These are phyloP conservation scores for Monilinia aucupariae DNA, from an alignment of 2,329 filamentous ascomycete species.

Conservation along the genomic window DNA sequence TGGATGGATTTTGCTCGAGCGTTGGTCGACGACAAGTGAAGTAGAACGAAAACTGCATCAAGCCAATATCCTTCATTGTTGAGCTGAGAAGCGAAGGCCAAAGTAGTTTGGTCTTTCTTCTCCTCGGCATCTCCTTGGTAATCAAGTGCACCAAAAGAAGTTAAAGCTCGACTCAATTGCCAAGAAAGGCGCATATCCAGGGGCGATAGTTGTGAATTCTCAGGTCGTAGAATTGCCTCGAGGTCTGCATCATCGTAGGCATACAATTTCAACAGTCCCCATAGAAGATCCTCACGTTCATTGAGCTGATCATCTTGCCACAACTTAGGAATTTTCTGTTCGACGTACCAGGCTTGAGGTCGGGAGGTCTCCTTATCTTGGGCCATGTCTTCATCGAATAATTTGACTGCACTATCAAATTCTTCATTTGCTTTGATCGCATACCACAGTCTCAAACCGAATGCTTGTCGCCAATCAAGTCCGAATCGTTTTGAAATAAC, in stretches of 20 bases:
- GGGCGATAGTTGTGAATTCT: constrained; percentile 69
- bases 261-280: constrained; percentile 80
- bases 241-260: constrained; percentile 56
- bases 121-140: constrained; percentile 49
- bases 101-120: constrained; percentile 61
- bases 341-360: constrained; percentile 67
- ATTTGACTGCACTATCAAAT: constrained; percentile 65
- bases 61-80: constrained; percentile 61
- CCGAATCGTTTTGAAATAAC: constrained; percentile 77
- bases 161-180: constrained; percentile 71
- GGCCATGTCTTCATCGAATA: constrained; percentile 68
- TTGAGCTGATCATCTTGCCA: constrained; percentile 57
- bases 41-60: constrained; percentile 68
- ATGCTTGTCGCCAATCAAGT: constrained; percentile 88
- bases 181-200: constrained; percentile 74
- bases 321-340: constrained; percentile 51
- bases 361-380: constrained; percentile 62
- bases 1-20: constrained; percentile 64
- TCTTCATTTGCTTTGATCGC: constrained; percentile 62
- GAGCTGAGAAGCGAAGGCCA: constrained; percentile 60
- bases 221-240: constrained; percentile 67
- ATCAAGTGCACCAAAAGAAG: constrained; percentile 44
- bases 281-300: constrained; percentile 70
- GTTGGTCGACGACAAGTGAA: constrained; percentile 62
- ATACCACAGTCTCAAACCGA: constrained; percentile 89